Conservation (phyloP, 2,329 filamentous ascomycete genomes). For the Macrophomina phaseolina region DNA sequence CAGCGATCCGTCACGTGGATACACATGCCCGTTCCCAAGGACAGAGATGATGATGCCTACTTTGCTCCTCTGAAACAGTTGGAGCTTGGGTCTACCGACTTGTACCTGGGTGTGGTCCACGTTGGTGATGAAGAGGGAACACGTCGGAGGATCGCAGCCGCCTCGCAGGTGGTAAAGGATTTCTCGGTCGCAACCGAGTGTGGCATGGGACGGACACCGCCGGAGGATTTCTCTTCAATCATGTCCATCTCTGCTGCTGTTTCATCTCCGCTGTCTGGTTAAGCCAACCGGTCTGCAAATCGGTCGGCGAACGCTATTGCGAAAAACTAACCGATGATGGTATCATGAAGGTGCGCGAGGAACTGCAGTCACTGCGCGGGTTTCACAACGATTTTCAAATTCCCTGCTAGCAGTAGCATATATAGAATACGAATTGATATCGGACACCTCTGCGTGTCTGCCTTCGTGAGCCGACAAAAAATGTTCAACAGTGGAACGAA, state of each 20-base stretch:
- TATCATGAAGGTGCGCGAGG: too few species aligned
- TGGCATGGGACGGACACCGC: conserved; percentile 45
- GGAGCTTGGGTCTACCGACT: conserved; percentile 10
- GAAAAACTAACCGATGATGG: background rate
- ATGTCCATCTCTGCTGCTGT: conserved; percentile 31
- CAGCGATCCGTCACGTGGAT: conserved; percentile 47
- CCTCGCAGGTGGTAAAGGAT: conserved; percentile 5
- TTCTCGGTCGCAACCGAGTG: conserved; percentile 27
- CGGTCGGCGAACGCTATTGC: background rate
- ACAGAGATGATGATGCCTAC: conserved; percentile 20
- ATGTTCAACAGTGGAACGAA: too few species aligned
- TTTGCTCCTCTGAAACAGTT: conserved; percentile 25
- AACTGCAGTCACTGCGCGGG: too few species aligned
- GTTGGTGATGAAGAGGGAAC: conserved; percentile 25
- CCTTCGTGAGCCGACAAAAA: too few species aligned
- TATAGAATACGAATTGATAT: too few species aligned
- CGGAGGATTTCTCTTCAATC: conserved; percentile 37
- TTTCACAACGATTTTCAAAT: too few species aligned
- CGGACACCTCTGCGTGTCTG: too few species aligned
- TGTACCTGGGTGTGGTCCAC: conserved; percentile 27
- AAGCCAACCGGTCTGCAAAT: background rate
- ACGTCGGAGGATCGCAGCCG: conserved; percentile 17
- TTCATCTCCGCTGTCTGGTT: conserved; percentile 1
- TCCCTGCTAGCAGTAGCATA: too few species aligned
- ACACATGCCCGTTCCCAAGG: conserved; percentile 45